A percentile compares a stretch with the other conserved stretches of the same genome.
These are phyloP conservation scores for Emergomyces africanus DNA, from an alignment of 2,329 filamentous ascomycete genomes.

Conservation along the genomic window DNA sequence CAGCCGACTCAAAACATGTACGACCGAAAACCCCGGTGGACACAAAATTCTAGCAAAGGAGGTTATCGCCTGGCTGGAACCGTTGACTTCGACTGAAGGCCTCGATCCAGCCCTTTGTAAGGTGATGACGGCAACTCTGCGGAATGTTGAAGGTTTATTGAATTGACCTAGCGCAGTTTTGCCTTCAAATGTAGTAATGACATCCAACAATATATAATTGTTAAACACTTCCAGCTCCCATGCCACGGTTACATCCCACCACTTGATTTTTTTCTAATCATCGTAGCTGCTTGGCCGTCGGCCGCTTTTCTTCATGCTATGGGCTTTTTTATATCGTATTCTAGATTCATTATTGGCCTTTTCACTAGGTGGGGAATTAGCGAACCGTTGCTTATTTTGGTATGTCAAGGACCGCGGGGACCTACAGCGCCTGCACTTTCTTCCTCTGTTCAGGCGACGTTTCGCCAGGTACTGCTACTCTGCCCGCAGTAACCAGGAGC, in stretches of 20 bases:
- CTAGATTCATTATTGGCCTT: slow-evolving; percentile 45
- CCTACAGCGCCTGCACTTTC: slow-evolving; percentile 43
- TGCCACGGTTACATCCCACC: not conserved
- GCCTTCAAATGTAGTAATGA: not conserved
- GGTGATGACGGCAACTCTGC: slow-evolving; percentile 34
- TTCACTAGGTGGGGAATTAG: slow-evolving; percentile 28
- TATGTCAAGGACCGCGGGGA: not conserved
- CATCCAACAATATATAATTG: not conserved
- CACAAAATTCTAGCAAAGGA: slow-evolving; percentile 31
- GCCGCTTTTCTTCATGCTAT: slow-evolving; percentile 49
- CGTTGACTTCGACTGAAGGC: slow-evolving; percentile 31
- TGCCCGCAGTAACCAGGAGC: slow-evolving; percentile 40
- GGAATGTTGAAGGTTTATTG: slow-evolving; percentile 18
- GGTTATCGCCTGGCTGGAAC: slow-evolving; percentile 37
- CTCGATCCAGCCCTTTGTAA: slow-evolving; percentile 42
- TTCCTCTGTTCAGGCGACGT: slow-evolving; percentile 44
- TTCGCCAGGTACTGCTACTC: slow-evolving; percentile 44
- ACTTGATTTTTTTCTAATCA: slow-evolving; percentile 17
- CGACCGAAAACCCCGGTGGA: slow-evolving; percentile 21
- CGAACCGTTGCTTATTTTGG: not conserved
- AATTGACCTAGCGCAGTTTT: slow-evolving; percentile 1
- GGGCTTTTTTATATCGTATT: slow-evolving; percentile 46
- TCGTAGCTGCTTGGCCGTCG: slow-evolving; percentile 32
- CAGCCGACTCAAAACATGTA: slow-evolving; percentile 44
- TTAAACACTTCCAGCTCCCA: not conserved